Conservation (phyloP, 2,329 filamentous ascomycete species). For the Scytalidium sp. region DNA sequence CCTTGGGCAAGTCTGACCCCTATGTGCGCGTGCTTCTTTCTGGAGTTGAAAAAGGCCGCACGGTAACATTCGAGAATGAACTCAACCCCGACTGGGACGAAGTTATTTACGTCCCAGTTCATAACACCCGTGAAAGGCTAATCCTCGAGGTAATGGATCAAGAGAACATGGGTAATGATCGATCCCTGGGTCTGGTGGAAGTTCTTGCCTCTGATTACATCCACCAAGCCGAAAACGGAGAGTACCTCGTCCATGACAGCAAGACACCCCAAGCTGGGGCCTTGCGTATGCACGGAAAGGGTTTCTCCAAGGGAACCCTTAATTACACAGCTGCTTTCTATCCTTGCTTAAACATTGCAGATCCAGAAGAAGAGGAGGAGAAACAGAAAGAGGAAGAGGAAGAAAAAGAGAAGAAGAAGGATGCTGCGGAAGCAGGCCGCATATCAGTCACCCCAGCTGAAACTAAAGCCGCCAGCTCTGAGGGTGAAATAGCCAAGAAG, state of each 20-base stretch:
- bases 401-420: conserved; percentile 23
- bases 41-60: conserved; percentile 85
- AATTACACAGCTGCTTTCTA: conserved; percentile 87
- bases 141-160: conserved; percentile 95
- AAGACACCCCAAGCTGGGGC: conserved; percentile 66
- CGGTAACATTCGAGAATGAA: conserved; percentile 94
- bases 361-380: conserved; percentile 81
- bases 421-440: conserved; percentile 18
- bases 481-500: conserved; percentile 19
- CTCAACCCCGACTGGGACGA: conserved; percentile 96
- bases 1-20: conserved; percentile 94
- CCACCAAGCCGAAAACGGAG: conserved; percentile 71
- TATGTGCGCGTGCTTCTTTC: conserved; percentile 88
- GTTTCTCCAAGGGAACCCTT: conserved; percentile 73
- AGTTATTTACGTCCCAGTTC: conserved; percentile 88
- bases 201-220: conserved; percentile 77
- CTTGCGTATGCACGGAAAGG: conserved; percentile 72
- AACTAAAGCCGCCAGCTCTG: conserved; percentile 8
- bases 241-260: conserved; percentile 74
- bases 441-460: conserved; percentile 18
- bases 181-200: conserved; percentile 79
- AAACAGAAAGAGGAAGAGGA: conserved; percentile 45
- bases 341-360: conserved; percentile 80
- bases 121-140: conserved; percentile 78
- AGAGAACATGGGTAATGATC: conserved; percentile 87